A percentile compares a stretch with the other conserved stretches of the same genome.
Conservation (phyloP, 768 basidiomycete genomes). For the Rhodotorula toruloides region DNA sequence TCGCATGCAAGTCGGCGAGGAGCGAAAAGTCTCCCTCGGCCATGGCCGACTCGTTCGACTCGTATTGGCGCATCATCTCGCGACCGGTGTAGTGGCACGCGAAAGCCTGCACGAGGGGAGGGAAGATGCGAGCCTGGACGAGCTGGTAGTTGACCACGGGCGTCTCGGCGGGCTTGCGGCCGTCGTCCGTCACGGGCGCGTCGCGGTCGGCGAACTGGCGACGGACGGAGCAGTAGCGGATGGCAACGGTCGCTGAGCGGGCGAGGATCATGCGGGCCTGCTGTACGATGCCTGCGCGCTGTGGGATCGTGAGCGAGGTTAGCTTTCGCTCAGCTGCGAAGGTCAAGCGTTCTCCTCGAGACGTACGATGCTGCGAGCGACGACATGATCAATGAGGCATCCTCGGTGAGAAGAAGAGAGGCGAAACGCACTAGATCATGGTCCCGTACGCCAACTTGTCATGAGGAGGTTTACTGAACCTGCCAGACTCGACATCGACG, state of each 20-base stretch:
- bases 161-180: slow-evolving; percentile 34
- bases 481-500: slow-evolving; percentile 39
- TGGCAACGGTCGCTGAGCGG: slow-evolving; percentile 43
- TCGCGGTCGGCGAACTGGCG: slow-evolving; percentile 44
- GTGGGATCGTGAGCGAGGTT: slow-evolving; percentile 17
- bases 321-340: too few relatives aligned
- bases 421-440: slow-evolving; percentile 17
- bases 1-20: slow-evolving; percentile 43
- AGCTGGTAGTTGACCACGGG: slow-evolving; percentile 44
- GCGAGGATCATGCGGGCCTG: slow-evolving; percentile 41
- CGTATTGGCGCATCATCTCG: slow-evolving; percentile 39
- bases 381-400: not conserved
- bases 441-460: slow-evolving; percentile 41
- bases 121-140: slow-evolving; percentile 42
- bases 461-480: slow-evolving; percentile 38
- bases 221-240: slow-evolving; percentile 43
- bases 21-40: slow-evolving; percentile 40
- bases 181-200: slow-evolving; percentile 38
- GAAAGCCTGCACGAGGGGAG: slow-evolving; percentile 36
- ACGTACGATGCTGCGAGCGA: slow-evolving; percentile 11
- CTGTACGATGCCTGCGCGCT: slow-evolving; percentile 43
- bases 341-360: slow-evolving; percentile 5
- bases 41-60: slow-evolving; percentile 31
- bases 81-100: slow-evolving; percentile 38
- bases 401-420: not conserved